Percentiles rank a stretch among this genome's conserved stretches.
These are phyloP conservation scores for Berkeleyomyces rouxiae DNA, from an alignment of 2,329 filamentous ascomycete species.

Conservation along the genomic window DNA sequence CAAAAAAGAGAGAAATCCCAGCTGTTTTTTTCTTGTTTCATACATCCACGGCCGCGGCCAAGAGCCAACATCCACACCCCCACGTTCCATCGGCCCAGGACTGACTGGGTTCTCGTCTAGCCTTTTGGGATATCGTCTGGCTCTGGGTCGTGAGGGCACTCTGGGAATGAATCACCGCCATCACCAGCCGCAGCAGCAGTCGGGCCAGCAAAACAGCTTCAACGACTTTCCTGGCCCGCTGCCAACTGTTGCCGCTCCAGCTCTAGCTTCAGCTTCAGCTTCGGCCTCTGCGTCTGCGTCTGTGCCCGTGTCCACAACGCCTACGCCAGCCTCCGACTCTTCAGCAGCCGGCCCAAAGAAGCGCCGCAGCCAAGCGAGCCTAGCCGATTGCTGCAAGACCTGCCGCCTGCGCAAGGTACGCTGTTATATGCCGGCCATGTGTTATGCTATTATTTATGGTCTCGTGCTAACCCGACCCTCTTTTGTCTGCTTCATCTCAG, in stretches of 20 bases:
- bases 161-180: background rate
- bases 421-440: background rate
- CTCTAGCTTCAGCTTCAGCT: constrained; percentile 12
- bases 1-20: background rate
- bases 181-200: background rate
- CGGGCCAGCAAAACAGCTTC: constrained; percentile 3
- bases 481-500: constrained; percentile 17
- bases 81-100: background rate
- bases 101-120: background rate
- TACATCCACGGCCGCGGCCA: background rate
- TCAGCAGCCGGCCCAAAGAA: constrained; percentile 19
- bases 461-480: constrained; percentile 5
- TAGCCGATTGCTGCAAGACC: constrained; percentile 23
- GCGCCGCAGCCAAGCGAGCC: constrained; percentile 19
- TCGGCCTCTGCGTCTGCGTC: constrained; percentile 4
- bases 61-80: background rate
- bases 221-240: constrained; percentile 7
- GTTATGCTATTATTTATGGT: background rate
- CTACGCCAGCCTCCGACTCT: constrained; percentile 9
- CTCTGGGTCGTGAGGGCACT: background rate
- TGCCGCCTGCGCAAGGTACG: constrained; percentile 25
- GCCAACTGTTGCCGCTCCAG: background rate
- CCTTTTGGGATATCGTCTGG: too few relatives aligned
- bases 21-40: constrained; percentile 1
- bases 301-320: background rate